A percentile compares a stretch with the other conserved stretches of the same genome.
Conservation (phyloP, 495 filamentous ascomycete genomes). For the Xylaria grammica region DNA sequence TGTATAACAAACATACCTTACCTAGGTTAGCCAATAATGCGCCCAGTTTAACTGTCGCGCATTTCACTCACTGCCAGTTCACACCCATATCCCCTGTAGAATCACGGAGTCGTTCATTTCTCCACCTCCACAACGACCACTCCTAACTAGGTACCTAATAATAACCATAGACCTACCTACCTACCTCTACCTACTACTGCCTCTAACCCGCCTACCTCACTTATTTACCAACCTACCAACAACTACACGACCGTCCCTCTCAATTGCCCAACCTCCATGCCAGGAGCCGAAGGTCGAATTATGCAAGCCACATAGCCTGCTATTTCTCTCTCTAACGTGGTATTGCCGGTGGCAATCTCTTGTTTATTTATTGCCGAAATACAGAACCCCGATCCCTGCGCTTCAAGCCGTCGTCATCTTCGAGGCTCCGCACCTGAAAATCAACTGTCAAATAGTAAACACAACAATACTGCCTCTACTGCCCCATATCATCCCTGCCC, state of each 20-base stretch:
- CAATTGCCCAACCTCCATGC: slow-evolving; percentile 21
- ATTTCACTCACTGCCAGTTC: background rate
- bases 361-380: slow-evolving; percentile 7
- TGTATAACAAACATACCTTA: too few relatives aligned
- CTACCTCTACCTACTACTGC: background rate
- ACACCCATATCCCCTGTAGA: background rate
- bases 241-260: background rate
- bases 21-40: too few relatives aligned
- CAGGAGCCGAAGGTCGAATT: slow-evolving; percentile 10
- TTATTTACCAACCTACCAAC: background rate
- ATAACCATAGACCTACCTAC: slow-evolving; percentile 1
- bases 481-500: slow-evolving; percentile 12
- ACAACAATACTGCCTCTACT: background rate
- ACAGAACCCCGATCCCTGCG: slow-evolving; percentile 21
- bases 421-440: slow-evolving; percentile 28
- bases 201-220: too few relatives aligned
- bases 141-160: background rate
- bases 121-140: slow-evolving; percentile 15
- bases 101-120: slow-evolving; percentile 20
- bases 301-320: slow-evolving; percentile 19
- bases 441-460: slow-evolving; percentile 20
- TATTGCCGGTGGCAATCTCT: slow-evolving; percentile 6
- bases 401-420: slow-evolving; percentile 14
- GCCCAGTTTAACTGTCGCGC: too few relatives aligned
- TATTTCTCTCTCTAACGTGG: slow-evolving; percentile 7